Conservation (phyloP, 2,329 filamentous ascomycete genomes). For the Cucurbitaria berberidis region DNA sequence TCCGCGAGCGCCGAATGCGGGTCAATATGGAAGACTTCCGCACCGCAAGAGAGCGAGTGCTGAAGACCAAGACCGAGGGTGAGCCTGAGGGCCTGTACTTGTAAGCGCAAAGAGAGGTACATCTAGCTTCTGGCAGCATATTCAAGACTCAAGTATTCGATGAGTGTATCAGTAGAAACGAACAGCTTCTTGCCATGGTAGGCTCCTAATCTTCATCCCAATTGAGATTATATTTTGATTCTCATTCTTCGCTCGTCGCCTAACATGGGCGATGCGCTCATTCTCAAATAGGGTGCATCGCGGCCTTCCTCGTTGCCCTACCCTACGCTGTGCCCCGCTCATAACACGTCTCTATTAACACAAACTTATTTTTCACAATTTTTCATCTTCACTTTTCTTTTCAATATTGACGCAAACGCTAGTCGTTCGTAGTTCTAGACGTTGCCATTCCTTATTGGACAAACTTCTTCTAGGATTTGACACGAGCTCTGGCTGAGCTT, state of each 20-base stretch:
- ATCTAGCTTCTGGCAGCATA: constrained; percentile 1
- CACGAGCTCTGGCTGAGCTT: no score
- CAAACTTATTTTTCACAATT: no score
- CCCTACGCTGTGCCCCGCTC: no score
- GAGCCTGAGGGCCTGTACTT: constrained; percentile 98
- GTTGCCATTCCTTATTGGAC: no score
- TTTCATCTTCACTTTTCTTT: no score
- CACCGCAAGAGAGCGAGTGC: constrained; percentile 86
- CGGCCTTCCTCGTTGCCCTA: neutral
- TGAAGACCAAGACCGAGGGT: constrained; percentile 98
- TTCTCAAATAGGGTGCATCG: neutral
- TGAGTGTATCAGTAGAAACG: constrained; percentile 27
- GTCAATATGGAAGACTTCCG: constrained; percentile 99
- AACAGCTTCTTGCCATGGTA: constrained; percentile 4
- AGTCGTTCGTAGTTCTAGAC: no score
- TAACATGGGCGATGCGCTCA: neutral
- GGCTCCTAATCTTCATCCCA: constrained; percentile 9
- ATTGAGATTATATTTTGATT: neutral
- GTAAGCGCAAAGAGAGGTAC: constrained; percentile 59
- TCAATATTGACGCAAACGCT: no score
- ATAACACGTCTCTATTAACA: no score
- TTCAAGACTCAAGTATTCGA: constrained; percentile 7
- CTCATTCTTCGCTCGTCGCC: neutral
- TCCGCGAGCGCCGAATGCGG: constrained; percentile 94
- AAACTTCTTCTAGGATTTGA: no score